A percentile compares a stretch with the other conserved stretches of the same genome.
Conservation (phyloP, 2,329 filamentous ascomycete genomes). For the Phoma herbarum region DNA sequence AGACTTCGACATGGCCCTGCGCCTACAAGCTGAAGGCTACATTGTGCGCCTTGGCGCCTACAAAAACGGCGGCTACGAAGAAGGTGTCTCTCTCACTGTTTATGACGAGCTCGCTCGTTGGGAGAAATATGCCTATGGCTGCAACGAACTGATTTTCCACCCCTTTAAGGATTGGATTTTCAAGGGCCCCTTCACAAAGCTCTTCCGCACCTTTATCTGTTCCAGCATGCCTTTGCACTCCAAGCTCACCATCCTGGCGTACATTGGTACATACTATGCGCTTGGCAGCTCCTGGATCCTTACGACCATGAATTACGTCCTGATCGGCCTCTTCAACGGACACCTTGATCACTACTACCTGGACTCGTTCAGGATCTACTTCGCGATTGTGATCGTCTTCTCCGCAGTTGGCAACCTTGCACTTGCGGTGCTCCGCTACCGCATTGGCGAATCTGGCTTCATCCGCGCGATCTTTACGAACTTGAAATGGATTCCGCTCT, state of each 20-base stretch:
- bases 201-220: constrained; percentile 68
- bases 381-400: constrained; percentile 72
- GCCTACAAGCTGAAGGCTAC: constrained; percentile 74
- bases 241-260: constrained; percentile 76
- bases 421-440: constrained; percentile 70
- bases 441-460: constrained; percentile 64
- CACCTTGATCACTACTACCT: constrained; percentile 83
- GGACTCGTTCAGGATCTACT: constrained; percentile 74
- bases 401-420: constrained; percentile 68
- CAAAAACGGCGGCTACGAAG: constrained; percentile 74
- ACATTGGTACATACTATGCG: constrained; percentile 77
- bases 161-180: constrained; percentile 69
- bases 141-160: constrained; percentile 75
- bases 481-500: constrained; percentile 69
- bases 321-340: constrained; percentile 75
- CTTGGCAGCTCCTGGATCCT: constrained; percentile 73
- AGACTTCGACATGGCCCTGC: constrained; percentile 78
- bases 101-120: constrained; percentile 76
- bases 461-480: constrained; percentile 63
- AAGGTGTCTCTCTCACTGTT: constrained; percentile 76
- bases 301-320: constrained; percentile 74
- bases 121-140: constrained; percentile 76
- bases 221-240: constrained; percentile 70
- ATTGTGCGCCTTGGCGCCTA: constrained; percentile 74
- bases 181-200: constrained; percentile 70